Percentiles rank a stretch among this genome's conserved stretches.
Evolutionary conservation across 176 grass and related monocot genomes (phyloP).

Genomic region (Echinochloa phyllopogon): DNA sequence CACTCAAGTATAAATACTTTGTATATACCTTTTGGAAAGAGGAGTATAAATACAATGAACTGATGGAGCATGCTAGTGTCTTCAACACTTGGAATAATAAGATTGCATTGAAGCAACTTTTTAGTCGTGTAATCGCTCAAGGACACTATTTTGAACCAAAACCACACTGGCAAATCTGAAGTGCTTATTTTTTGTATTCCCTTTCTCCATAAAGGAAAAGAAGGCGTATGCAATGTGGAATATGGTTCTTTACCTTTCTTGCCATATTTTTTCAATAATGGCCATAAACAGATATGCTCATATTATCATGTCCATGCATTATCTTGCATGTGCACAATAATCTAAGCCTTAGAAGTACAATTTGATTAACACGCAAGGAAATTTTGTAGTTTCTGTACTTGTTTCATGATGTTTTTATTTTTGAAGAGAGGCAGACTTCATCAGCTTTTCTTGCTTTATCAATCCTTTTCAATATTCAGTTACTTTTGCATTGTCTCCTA

Average conservation of each 20-base stretch:
- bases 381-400: slow-evolving; percentile 28
- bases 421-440: slow-evolving; percentile 14
- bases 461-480: slow-evolving; percentile 47
- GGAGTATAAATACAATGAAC: not conserved
- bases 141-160: slow-evolving; percentile 14
- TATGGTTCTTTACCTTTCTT: slow-evolving; percentile 47
- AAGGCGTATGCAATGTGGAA: slow-evolving; percentile 34
- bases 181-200: slow-evolving; percentile 14
- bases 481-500: slow-evolving; percentile 42
- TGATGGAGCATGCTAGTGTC: not conserved
- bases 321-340: slow-evolving; percentile 31
- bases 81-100: slow-evolving; percentile 18
- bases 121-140: not conserved
- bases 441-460: slow-evolving; percentile 20
- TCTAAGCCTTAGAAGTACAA: slow-evolving; percentile 28
- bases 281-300: slow-evolving; percentile 41
- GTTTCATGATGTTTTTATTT: not conserved
- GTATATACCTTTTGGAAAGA: not conserved
- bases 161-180: slow-evolving; percentile 24
- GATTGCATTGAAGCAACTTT: not conserved
- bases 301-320: slow-evolving; percentile 25
- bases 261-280: slow-evolving; percentile 31
- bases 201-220: slow-evolving; percentile 1
- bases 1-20: slow-evolving; percentile 30
- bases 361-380: slow-evolving; percentile 38